Evolutionary conservation across 192 early-diverging fungal genomes (phyloP).

Genomic region (Nowakowskiella sp.): DNA sequence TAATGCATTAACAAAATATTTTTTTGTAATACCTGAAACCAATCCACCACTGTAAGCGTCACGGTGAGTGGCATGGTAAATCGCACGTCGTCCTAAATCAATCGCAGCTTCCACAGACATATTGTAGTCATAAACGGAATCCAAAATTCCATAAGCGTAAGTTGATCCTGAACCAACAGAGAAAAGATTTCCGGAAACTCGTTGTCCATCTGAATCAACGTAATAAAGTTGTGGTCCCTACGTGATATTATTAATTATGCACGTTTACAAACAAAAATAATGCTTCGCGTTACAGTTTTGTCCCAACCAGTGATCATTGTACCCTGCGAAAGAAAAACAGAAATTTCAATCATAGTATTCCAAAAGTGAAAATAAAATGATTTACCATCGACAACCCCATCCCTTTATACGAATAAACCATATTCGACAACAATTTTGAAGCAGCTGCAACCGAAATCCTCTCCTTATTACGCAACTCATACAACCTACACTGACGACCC

Average conservation of each 20-base stretch:
- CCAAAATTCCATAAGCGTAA: slow-evolving; percentile 97
- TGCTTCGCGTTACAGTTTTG: slow-evolving; percentile 51
- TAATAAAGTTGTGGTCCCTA: slow-evolving; percentile 91
- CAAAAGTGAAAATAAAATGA: slow-evolving; percentile 7
- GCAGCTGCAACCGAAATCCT: slow-evolving; percentile 96
- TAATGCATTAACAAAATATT: slow-evolving; percentile 14
- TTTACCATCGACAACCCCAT: slow-evolving; percentile 94
- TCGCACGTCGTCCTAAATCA: slow-evolving; percentile 81
- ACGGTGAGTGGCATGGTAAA: slow-evolving; percentile 93
- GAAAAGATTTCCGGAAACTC: slow-evolving; percentile 81
- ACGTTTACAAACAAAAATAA: background rate
- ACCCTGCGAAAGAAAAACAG: slow-evolving; percentile 48
- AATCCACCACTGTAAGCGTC: slow-evolving; percentile 88
- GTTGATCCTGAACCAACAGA: slow-evolving; percentile 98
- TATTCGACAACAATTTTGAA: slow-evolving; percentile 92
- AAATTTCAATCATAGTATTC: background rate
- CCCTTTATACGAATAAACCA: slow-evolving; percentile 96
- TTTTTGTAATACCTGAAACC: background rate
- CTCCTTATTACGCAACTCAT: slow-evolving; percentile 97
- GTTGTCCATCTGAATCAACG: slow-evolving; percentile 90
- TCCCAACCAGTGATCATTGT: slow-evolving; percentile 99
- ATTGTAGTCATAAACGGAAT: slow-evolving; percentile 76
- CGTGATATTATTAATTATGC: background rate
- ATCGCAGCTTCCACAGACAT: slow-evolving; percentile 76
- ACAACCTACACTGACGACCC: slow-evolving; percentile 83